phyloP scores from a whole-genome alignment of 495 filamentous ascomycete species.

The Hyaloscypha hepaticicola region DNA sequence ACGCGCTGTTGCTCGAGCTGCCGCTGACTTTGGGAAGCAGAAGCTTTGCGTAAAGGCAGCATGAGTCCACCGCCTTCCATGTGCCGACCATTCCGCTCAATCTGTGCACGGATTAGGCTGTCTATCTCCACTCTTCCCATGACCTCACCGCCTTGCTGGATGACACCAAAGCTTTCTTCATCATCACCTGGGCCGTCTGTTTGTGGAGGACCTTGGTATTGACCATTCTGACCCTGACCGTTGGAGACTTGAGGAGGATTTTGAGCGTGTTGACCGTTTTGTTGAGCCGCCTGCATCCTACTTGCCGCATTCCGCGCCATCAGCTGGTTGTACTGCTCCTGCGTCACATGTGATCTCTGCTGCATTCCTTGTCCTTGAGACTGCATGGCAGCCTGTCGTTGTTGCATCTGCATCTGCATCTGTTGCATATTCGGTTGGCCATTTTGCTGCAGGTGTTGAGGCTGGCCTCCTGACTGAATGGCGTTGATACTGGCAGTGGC shows the following conservation, averaged over 20 bases:
- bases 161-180: conserved; percentile 53
- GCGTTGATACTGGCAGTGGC: conserved; percentile 71
- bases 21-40: conserved; percentile 29
- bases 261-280: conserved; percentile 1
- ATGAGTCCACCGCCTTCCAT: conserved; percentile 84
- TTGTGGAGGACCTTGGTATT: conserved; percentile 55
- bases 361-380: conserved; percentile 28
- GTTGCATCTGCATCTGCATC: conserved; percentile 21
- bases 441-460: conserved; percentile 14
- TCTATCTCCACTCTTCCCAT: conserved; percentile 59
- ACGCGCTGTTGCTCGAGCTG: conserved; percentile 40
- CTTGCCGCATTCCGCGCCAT: conserved; percentile 24
- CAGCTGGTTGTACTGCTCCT: conserved; percentile 23
- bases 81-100: conserved; percentile 63
- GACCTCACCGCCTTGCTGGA: conserved; percentile 44
- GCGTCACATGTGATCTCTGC: conserved; percentile 30
- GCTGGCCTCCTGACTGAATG: conserved; percentile 39
- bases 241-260: conserved; percentile 15
- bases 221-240: conserved; percentile 31
- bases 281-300: neutral
- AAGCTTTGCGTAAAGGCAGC: conserved; percentile 57
- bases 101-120: conserved; percentile 58
- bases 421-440: conserved; percentile 16
- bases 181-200: conserved; percentile 69
- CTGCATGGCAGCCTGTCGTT: conserved; percentile 19